phyloP scores from a whole-genome alignment of 192 early-diverging fungal species.

The Coemansia brasiliensis region DNA sequence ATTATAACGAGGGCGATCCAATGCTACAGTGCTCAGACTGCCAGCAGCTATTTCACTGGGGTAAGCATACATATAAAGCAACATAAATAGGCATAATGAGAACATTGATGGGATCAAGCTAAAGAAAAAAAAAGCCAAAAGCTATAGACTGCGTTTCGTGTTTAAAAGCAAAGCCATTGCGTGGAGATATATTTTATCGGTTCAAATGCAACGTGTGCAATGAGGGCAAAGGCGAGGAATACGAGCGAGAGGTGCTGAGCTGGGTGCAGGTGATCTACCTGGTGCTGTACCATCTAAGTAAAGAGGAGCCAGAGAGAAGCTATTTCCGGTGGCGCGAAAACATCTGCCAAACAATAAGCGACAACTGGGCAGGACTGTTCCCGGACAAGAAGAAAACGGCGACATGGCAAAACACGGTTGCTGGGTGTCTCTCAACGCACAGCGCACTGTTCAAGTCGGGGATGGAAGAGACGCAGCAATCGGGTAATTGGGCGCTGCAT shows the following conservation, averaged over 20 bases:
- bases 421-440: slow-evolving; percentile 80
- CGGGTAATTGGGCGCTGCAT: slow-evolving; percentile 61
- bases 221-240: slow-evolving; percentile 60
- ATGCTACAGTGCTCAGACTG: slow-evolving; percentile 71
- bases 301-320: slow-evolving; percentile 58
- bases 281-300: slow-evolving; percentile 72
- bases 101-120: neutral
- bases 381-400: slow-evolving; percentile 68
- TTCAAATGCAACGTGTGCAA: slow-evolving; percentile 78
- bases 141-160: slow-evolving; percentile 64
- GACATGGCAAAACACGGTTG: slow-evolving; percentile 87
- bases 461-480: slow-evolving; percentile 65
- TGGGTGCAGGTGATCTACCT: slow-evolving; percentile 75
- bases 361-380: slow-evolving; percentile 72
- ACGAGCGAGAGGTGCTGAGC: slow-evolving; percentile 66
- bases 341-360: slow-evolving; percentile 74
- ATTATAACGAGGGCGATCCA: slow-evolving; percentile 58
- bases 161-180: slow-evolving; percentile 59
- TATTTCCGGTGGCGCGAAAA: slow-evolving; percentile 82
- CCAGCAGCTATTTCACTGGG: slow-evolving; percentile 71
- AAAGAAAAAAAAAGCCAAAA: neutral
- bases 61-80: slow-evolving; percentile 49
- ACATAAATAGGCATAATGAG: neutral
- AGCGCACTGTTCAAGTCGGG: slow-evolving; percentile 72
- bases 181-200: slow-evolving; percentile 72